Evolutionary conservation across 495 filamentous ascomycete genomes (phyloP).

Genomic region (Poronia punctata): DNA sequence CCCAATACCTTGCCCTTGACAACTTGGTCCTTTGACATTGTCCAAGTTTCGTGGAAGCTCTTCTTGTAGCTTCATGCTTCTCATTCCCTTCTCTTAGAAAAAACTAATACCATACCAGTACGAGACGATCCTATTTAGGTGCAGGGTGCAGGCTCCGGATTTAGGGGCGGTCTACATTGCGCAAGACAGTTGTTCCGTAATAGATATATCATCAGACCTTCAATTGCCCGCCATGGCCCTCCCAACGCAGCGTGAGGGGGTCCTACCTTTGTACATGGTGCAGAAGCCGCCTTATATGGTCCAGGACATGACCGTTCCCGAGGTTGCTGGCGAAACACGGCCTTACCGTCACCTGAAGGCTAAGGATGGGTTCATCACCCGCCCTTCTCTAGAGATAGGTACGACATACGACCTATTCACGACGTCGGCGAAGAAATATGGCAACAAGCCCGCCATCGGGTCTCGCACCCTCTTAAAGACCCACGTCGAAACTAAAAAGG

Average conservation of each 20-base stretch:
- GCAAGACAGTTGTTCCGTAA: too few relatives aligned
- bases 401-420: constrained; percentile 56
- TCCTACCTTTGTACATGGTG: constrained; percentile 36
- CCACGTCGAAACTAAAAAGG: constrained; percentile 57
- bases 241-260: constrained; percentile 25
- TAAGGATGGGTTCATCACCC: constrained; percentile 43
- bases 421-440: constrained; percentile 44
- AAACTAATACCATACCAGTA: too few relatives aligned
- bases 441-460: constrained; percentile 52
- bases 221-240: constrained; percentile 23
- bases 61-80: too few relatives aligned
- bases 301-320: constrained; percentile 41
- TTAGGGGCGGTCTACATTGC: too few relatives aligned
- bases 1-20: too few relatives aligned
- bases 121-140: too few relatives aligned
- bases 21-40: too few relatives aligned
- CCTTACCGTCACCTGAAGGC: constrained; percentile 51
- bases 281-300: constrained; percentile 49
- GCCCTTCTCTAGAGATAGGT: constrained; percentile 43
- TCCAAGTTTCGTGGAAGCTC: too few relatives aligned
- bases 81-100: too few relatives aligned
- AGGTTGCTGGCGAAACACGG: constrained; percentile 55
- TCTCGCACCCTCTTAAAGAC: constrained; percentile 49
- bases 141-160: too few relatives aligned
- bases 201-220: too few relatives aligned